Evolutionary conservation across 345 rosid species (phyloP).

Genomic region (Odontarrhena argentea): DNA sequence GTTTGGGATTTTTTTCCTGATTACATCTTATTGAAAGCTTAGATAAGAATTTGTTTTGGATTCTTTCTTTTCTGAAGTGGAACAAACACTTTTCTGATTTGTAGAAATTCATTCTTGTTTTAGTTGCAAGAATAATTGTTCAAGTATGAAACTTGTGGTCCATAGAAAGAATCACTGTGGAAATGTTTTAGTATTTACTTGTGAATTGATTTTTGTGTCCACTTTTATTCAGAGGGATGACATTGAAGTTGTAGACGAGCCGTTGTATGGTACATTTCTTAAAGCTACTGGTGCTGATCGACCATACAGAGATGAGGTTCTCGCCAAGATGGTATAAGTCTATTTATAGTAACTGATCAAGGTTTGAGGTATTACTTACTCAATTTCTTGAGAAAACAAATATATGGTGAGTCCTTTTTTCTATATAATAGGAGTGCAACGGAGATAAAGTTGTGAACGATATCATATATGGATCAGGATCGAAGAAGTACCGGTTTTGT

Average conservation of each 20-base stretch:
- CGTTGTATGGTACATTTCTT: slow-evolving; percentile 65
- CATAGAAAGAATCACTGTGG: slow-evolving; percentile 17
- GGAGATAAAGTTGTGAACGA: slow-evolving; percentile 71
- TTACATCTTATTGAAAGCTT: background rate
- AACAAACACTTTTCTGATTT: background rate
- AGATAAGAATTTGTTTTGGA: background rate
- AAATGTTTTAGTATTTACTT: background rate
- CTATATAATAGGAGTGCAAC: slow-evolving; percentile 56
- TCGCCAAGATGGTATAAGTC: slow-evolving; percentile 58
- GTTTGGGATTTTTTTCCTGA: background rate
- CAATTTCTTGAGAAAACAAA: background rate
- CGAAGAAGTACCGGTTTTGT: slow-evolving; percentile 72
- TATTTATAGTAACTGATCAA: background rate
- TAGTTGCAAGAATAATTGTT: too few species aligned
- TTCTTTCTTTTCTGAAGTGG: background rate
- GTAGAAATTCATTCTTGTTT: too few species aligned
- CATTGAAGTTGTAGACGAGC: slow-evolving; percentile 75
- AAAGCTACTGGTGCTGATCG: slow-evolving; percentile 54
- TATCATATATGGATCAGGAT: slow-evolving; percentile 67
- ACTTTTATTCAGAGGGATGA: slow-evolving; percentile 64
- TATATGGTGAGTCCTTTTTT: background rate
- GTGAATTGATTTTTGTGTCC: slow-evolving; percentile 3
- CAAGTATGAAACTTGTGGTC: background rate
- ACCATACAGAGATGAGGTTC: slow-evolving; percentile 67
- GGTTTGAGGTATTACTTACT: background rate